These are phyloP conservation scores for Macroventuria anomochaeta DNA, from an alignment of 2,329 filamentous ascomycete species.

Conservation along the genomic window DNA sequence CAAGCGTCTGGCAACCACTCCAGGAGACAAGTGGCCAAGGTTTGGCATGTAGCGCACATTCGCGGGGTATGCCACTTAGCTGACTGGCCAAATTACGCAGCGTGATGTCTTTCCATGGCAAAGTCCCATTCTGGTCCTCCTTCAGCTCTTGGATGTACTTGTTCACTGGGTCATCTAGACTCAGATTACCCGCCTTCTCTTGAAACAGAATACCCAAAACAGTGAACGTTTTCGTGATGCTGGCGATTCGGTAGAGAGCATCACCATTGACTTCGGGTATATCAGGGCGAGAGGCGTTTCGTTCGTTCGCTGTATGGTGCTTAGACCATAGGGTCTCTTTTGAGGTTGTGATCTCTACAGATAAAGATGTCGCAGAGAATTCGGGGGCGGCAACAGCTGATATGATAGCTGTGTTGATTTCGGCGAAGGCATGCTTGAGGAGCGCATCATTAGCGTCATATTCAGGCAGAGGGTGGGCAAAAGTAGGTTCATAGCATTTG, in stretches of 20 bases:
- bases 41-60: slow-evolving; percentile 35
- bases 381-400: slow-evolving; percentile 35
- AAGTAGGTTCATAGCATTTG: slow-evolving; percentile 46
- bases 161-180: slow-evolving; percentile 43
- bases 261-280: slow-evolving; percentile 46
- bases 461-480: slow-evolving; percentile 49
- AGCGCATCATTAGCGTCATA: slow-evolving; percentile 37
- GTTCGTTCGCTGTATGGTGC: slow-evolving; percentile 48
- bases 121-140: slow-evolving; percentile 35
- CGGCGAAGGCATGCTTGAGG: slow-evolving; percentile 38
- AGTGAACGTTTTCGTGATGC: slow-evolving; percentile 47
- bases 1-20: slow-evolving; percentile 18
- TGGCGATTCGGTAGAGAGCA: slow-evolving; percentile 52
- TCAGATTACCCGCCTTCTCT: slow-evolving; percentile 43
- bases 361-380: slow-evolving; percentile 48
- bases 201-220: slow-evolving; percentile 43
- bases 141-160: slow-evolving; percentile 43
- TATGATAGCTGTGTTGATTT: slow-evolving; percentile 36
- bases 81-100: slow-evolving; percentile 53
- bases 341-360: slow-evolving; percentile 50
- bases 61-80: slow-evolving; percentile 51
- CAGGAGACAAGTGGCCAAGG: neutral
- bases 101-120: slow-evolving; percentile 53
- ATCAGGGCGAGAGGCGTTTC: slow-evolving; percentile 48
- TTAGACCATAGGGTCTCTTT: slow-evolving; percentile 48